Conservation (phyloP, 768 basidiomycete species). For the Leucosporidium yakuticum region DNA sequence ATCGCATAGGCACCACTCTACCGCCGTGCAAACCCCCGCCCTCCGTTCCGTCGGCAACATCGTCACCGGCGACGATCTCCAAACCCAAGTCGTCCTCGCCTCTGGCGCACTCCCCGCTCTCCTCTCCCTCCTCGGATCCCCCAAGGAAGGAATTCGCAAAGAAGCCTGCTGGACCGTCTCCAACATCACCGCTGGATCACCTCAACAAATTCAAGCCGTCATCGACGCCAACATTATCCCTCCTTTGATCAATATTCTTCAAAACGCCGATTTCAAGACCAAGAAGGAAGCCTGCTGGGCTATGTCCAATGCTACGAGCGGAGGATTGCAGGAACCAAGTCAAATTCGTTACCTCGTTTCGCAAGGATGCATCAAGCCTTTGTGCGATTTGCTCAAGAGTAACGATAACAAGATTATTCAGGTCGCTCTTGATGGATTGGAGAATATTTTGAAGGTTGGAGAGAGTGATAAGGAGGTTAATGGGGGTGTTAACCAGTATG, state of each 20-base stretch:
- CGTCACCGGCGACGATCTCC: constrained; percentile 97
- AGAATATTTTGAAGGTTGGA: constrained; percentile 96
- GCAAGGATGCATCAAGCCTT: constrained; percentile 97
- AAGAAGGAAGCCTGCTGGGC: constrained; percentile 99
- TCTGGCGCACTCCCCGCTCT: constrained; percentile 94
- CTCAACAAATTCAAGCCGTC: constrained; percentile 92
- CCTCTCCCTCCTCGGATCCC: constrained; percentile 83
- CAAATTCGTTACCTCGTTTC: constrained; percentile 97
- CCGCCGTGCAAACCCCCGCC: constrained; percentile 96
- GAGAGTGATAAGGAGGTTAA: constrained; percentile 82
- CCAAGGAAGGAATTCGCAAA: constrained; percentile 98
- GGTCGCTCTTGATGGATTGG: constrained; percentile 93
- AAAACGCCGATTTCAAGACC: constrained; percentile 98
- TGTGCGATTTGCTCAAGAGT: constrained; percentile 91
- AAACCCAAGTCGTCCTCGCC: constrained; percentile 98
- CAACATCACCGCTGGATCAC: constrained; percentile 94
- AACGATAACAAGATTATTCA: constrained; percentile 99
- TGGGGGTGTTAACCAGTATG: constrained; percentile 85
- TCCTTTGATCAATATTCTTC: constrained; percentile 95
- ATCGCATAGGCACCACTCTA: constrained; percentile 47
- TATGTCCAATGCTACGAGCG: constrained; percentile 96
- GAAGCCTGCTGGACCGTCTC: constrained; percentile 99
- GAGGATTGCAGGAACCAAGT: constrained; percentile 88
- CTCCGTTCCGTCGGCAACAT: constrained; percentile 98
- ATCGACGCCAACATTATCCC: constrained; percentile 98